These are phyloP conservation scores for Lactifluus piperatus DNA, from an alignment of 768 basidiomycete species.

Conservation along the genomic window DNA sequence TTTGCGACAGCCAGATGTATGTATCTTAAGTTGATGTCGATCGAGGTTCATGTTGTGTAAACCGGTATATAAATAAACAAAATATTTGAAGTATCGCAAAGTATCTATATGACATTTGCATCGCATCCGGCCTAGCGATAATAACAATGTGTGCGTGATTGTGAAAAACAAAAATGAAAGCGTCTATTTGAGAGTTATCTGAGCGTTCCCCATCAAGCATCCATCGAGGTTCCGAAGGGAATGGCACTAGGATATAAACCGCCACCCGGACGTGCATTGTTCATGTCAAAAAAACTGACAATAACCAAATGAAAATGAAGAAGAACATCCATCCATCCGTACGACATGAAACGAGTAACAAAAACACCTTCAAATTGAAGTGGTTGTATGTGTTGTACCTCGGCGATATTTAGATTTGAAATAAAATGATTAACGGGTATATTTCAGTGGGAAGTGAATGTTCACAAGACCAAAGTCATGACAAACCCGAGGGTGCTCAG, in stretches of 20 bases:
- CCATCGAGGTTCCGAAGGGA: neutral
- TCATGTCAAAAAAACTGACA: neutral
- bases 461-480: too few relatives aligned
- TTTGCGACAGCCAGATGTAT: neutral
- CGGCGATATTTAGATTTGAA: too few relatives aligned
- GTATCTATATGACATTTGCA: neutral
- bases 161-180: neutral
- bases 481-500: too few relatives aligned
- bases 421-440: too few relatives aligned
- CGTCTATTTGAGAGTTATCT: too few relatives aligned
- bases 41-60: neutral
- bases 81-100: neutral
- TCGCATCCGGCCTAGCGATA: neutral
- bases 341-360: too few relatives aligned
- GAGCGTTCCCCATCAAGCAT: neutral
- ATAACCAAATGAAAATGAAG: neutral
- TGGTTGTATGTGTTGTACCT: too few relatives aligned
- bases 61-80: constrained; percentile 1
- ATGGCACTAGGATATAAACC: neutral
- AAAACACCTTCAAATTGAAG: too few relatives aligned
- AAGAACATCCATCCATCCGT: too few relatives aligned
- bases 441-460: too few relatives aligned
- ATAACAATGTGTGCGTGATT: too few relatives aligned
- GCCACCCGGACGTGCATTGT: neutral
- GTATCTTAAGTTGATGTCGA: neutral